Evolutionary conservation across 192 early-diverging fungal genomes (phyloP).

Genomic region (Backusella mclennaniae): DNA sequence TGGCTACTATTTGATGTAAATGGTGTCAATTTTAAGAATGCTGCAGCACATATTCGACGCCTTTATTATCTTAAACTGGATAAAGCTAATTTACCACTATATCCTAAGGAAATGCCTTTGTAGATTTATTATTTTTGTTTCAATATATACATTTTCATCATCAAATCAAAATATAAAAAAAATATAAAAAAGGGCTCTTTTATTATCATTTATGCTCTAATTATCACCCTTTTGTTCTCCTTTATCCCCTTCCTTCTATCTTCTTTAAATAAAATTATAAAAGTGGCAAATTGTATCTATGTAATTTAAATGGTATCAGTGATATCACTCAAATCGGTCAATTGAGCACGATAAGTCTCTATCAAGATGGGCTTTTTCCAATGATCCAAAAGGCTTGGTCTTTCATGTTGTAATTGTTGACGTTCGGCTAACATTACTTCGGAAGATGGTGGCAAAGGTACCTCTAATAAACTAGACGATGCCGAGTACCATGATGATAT

Average conservation of each 20-base stretch:
- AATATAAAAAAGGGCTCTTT: background rate
- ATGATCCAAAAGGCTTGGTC: background rate
- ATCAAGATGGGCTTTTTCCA: background rate
- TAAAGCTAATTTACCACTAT: slow-evolving; percentile 54
- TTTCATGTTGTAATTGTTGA: slow-evolving; percentile 2
- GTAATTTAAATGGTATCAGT: background rate
- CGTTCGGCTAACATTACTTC: slow-evolving; percentile 6
- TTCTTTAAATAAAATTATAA: background rate
- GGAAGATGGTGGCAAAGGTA: background rate
- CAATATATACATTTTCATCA: background rate
- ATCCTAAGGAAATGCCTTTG: slow-evolving; percentile 44
- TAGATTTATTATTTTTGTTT: background rate
- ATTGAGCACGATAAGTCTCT: slow-evolving; percentile 11
- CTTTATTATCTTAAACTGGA: slow-evolving; percentile 54
- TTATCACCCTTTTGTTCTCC: background rate
- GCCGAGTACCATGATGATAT: background rate
- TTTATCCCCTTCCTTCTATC: background rate
- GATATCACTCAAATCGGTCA: background rate
- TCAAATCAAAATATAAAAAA: background rate
- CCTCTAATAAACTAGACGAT: background rate
- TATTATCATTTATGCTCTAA: background rate
- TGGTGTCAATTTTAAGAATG: slow-evolving; percentile 41
- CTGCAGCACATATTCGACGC: slow-evolving; percentile 59
- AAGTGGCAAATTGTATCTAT: background rate
- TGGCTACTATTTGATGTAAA: slow-evolving; percentile 34